Evolutionary conservation across 352 stramenopile genomes (phyloP).

Genomic region (Vaucheria bursata): DNA sequence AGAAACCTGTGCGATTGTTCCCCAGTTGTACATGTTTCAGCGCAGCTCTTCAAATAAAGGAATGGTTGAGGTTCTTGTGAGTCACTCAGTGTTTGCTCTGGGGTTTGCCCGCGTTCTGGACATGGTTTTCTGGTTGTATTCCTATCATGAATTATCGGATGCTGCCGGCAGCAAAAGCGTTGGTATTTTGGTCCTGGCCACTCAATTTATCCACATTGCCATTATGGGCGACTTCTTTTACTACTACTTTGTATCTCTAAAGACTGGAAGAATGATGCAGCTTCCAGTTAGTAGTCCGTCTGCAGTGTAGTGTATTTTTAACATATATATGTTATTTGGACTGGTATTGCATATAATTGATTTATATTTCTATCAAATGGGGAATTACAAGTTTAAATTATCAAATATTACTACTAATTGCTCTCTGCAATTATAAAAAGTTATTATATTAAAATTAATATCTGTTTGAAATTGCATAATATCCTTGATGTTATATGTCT

Average conservation of each 20-base stretch:
- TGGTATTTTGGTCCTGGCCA: slow-evolving; percentile 81
- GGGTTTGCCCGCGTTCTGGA: slow-evolving; percentile 55
- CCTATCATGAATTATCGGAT: slow-evolving; percentile 92
- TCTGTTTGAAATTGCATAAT: too few species aligned
- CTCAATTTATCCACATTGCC: slow-evolving; percentile 94
- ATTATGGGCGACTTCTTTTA: slow-evolving; percentile 98
- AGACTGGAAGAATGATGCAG: slow-evolving; percentile 37
- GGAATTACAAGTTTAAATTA: too few species aligned
- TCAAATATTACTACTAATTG: too few species aligned
- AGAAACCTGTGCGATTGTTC: slow-evolving; percentile 88
- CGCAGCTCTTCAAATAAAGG: slow-evolving; percentile 59
- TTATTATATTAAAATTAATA: too few species aligned
- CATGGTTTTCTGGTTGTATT: slow-evolving; percentile 96
- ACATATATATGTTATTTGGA: too few species aligned
- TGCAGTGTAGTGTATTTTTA: background rate
- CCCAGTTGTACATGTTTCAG: slow-evolving; percentile 98
- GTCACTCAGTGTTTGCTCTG: slow-evolving; percentile 90
- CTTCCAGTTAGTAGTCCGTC: slow-evolving; percentile 4
- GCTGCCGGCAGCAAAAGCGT: slow-evolving; percentile 24
- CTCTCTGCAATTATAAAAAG: too few species aligned
- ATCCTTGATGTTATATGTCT: too few species aligned
- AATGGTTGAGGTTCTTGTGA: slow-evolving; percentile 77
- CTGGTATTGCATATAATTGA: too few species aligned
- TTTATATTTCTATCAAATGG: too few species aligned
- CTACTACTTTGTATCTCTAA: slow-evolving; percentile 84